Base-by-base conservation (phyloP, 805 yeast species). In the Priceomyces castillae region DNA sequence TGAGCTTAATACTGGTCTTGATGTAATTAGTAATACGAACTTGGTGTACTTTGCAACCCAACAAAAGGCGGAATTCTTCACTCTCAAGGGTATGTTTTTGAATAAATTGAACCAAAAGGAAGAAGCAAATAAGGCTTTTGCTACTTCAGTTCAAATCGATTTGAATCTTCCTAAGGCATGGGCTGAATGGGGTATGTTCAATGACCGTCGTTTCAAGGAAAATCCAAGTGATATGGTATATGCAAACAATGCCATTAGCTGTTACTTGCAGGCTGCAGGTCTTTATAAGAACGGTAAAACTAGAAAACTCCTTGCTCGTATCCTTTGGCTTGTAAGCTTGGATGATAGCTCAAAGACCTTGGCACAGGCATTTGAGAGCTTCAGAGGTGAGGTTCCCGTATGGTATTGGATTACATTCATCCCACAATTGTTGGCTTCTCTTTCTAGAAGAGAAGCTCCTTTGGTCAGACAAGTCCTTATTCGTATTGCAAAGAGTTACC, bases 181-280 rank as follows among this genome's bases (percentile, higher is more conserved):
- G 99, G 98, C 97, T 3, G 97, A 95, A 61, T 94, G 99, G 99
- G 99, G 99, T 47, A 81, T 83, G 60, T 94, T 89, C 69, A 90
- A 90, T 59, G 99, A 94, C 54, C 79, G 83, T 22, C 74, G 96
- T 34, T 82, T 89, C 62, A 86, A 87, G 51, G 95, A 89, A 51
- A 84, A 83, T 47, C 92, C 90, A 1, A 79, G 72, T 39, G 95
- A 88, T 54, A 81, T 86, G 66, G 78, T 81, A 17, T 83, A 81
- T 64, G 99, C 98, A 15, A 85, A 89, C 49, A 90, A 90, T 62
- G 98, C 99, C 2, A 82, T 94, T 38, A 85, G 95, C 55, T 94
- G 99, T 62, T 95, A 90, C 65, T 73, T 94, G 51, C 98, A 95
- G 64, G 99, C 99, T 15, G 97, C 98, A 15, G 97, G 98, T 2